These are phyloP conservation scores for Sarocladiaceae sp. DNA, from an alignment of 2,329 filamentous ascomycete genomes.

Conservation along the genomic window DNA sequence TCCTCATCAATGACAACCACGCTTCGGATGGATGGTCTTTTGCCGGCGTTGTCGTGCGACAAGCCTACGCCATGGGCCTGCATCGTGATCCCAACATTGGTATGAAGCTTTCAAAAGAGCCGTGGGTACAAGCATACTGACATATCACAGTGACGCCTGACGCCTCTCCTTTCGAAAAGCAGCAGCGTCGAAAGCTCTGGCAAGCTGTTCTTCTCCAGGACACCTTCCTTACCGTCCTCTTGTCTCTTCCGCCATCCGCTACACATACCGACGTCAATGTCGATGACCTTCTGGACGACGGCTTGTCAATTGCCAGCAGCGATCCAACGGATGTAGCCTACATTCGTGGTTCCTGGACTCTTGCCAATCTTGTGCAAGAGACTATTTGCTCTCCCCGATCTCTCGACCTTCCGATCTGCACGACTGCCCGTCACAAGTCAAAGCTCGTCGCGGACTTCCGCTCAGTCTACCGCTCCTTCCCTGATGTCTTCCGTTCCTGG, in stretches of 20 bases:
- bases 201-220: slow-evolving; percentile 78
- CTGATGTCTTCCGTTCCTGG: slow-evolving; percentile 65
- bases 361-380: slow-evolving; percentile 74
- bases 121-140: slow-evolving; percentile 13
- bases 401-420: slow-evolving; percentile 67
- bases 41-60: slow-evolving; percentile 70
- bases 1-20: slow-evolving; percentile 82
- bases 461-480: slow-evolving; percentile 68
- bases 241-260: slow-evolving; percentile 72
- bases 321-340: slow-evolving; percentile 66
- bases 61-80: slow-evolving; percentile 77
- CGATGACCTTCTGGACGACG: slow-evolving; percentile 66
- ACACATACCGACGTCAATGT: slow-evolving; percentile 77
- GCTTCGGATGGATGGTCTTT: slow-evolving; percentile 81
- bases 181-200: slow-evolving; percentile 76
- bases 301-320: slow-evolving; percentile 50
- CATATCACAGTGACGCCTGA: slow-evolving; percentile 52
- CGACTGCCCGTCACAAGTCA: slow-evolving; percentile 63
- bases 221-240: slow-evolving; percentile 73
- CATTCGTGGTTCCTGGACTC: slow-evolving; percentile 71
- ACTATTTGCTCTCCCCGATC: slow-evolving; percentile 72
- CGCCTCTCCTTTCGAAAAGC: slow-evolving; percentile 67
- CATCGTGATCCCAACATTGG: slow-evolving; percentile 75
- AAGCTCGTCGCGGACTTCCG: slow-evolving; percentile 67
- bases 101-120: slow-evolving; percentile 20